Base-by-base conservation (phyloP, 2,329 filamentous ascomycete genomes). In the Periconia macrospinosa region DNA sequence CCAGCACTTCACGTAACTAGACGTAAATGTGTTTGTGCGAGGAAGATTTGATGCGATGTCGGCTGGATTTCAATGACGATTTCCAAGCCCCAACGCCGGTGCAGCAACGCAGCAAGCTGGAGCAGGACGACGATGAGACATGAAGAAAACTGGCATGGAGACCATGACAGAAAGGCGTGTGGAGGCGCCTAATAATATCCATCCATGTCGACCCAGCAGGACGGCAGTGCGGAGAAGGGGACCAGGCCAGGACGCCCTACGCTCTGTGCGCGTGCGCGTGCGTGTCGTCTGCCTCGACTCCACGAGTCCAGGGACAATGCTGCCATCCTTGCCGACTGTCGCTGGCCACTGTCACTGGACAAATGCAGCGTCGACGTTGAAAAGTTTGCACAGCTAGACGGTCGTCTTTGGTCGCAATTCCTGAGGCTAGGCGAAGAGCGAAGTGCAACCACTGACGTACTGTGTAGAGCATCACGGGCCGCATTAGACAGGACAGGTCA, bases 211-310 rank as follows among this genome's bases (percentile, higher is more conserved):
- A 54, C 59, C 67, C 68, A 61, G 55, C 55, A 60, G 59, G 57
- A 55, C 61, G 66, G 57, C 63, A 62, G 62, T 59, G 65, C 64
- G 66, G 68, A 68, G 68, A 68, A 69, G 63, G 23, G 54, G 50
- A 63, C 61, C 58, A 60, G 53, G 56, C 51, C 43, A 54, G 57
- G 53, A 56, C 61, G 55, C 57, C 43, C 13, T 54, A 57, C 54
- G 60, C 55, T 53, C 55, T 61, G 61, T 63, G 62, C 62, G 51
- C 33, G 33, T 51, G 47, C 45, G 23, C 8, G 23, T 27, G 33
- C 33, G 33, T 37, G 33, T 37, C 33, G 33, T 37, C 5, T 37
- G 33, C 33, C 33, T n/a, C 15, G 33, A n/a, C 33, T 37, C 33
- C 33, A n/a, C 15, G 33, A 37, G 33, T 23, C 43, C 18, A 27